A percentile compares a stretch with the other conserved stretches of the same genome.
Evolutionary conservation across 164 flowering plant genomes (phyloP).

Genomic region (Vitis labrusca): DNA sequence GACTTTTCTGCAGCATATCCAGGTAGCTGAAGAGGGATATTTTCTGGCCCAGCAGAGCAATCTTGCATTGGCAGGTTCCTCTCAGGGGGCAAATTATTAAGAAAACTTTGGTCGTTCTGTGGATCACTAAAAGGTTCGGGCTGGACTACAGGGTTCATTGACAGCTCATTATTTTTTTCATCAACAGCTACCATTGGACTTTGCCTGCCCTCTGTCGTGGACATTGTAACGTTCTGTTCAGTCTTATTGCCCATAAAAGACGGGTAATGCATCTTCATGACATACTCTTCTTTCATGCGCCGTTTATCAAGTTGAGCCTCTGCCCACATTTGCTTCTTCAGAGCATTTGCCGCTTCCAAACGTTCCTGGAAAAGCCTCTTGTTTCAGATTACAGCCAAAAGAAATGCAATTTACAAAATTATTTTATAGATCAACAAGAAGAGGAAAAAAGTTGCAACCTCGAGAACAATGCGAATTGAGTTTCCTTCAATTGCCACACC

Average conservation of each 20-base stretch:
- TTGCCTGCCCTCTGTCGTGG: constrained; percentile 41
- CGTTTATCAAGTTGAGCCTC: constrained; percentile 88
- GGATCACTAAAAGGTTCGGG: constrained; percentile 35
- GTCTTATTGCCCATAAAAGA: constrained; percentile 35
- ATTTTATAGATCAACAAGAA: not conserved
- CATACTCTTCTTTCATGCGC: constrained; percentile 73
- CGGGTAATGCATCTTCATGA: constrained; percentile 42
- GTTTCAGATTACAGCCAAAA: constrained; percentile 10
- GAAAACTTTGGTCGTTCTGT: constrained; percentile 27
- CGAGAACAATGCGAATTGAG: constrained; percentile 71
- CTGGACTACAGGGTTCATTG: constrained; percentile 27
- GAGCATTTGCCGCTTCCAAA: constrained; percentile 85
- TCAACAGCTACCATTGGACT: constrained; percentile 47
- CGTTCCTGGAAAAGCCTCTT: constrained; percentile 63
- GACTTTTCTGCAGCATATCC: constrained; percentile 63
- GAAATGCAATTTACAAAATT: not conserved
- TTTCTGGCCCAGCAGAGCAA: constrained; percentile 37
- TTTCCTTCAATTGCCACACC: constrained; percentile 92
- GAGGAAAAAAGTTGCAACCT: constrained; percentile 44
- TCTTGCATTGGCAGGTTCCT: constrained; percentile 42
- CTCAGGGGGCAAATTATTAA: constrained; percentile 31
- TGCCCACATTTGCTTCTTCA: constrained; percentile 95
- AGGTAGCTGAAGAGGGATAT: constrained; percentile 42
- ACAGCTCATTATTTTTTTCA: constrained; percentile 35
- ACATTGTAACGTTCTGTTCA: constrained; percentile 33